Evolutionary conservation across 306 rosid genomes (phyloP), one percentile per base, ranked within the genome.

Genomic region (Ormosia semicastrata): DNA sequence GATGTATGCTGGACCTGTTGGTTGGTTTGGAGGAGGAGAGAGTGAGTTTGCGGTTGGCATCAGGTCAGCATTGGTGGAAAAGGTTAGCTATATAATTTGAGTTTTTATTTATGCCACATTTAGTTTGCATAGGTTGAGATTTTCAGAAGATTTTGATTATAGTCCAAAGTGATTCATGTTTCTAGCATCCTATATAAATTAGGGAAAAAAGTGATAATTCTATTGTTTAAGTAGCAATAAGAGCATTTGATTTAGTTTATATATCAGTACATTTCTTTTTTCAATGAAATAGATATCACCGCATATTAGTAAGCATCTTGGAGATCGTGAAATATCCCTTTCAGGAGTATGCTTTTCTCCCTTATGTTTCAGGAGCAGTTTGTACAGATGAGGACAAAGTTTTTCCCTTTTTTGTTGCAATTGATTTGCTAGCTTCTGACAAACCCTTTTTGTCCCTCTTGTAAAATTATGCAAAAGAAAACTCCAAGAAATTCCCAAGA

Each of bases 1-100:
- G 76, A 95, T 93, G 99, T 95, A 90, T 82, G 99, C 98, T 69
- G 99, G 98, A 71, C 99, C 98, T 63, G 93, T 95, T 79, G 99
- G 99, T 47, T 95, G 98, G 99, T 92, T 95, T 76, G 98, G 99
- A 71, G 98, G 99, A 33, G 98, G 92, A 66, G 98, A 93, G 90
- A 95, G 99, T 73, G 99, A 93, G 83, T 93, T 95, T 87, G 98
- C 98, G 0, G 99, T 95, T 71, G 99, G 98, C 84, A 93, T 95
- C 77, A 88, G 99, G 83, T 95, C 98, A 59, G 97, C 99, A 72
- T 79, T 93, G 73, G 96, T 95, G 84, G 91, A 88, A 82, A 86
- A 89, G 98, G 99, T 95, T 79, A 87, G 90, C 71, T 49, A 49
- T 49, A 54, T 47, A 10, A 29, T 63, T 29, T 58, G 3, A 30